Evolutionary conservation across 208 protist genomes (phyloP).

Genomic region (Trypanosoma brucei): DNA sequence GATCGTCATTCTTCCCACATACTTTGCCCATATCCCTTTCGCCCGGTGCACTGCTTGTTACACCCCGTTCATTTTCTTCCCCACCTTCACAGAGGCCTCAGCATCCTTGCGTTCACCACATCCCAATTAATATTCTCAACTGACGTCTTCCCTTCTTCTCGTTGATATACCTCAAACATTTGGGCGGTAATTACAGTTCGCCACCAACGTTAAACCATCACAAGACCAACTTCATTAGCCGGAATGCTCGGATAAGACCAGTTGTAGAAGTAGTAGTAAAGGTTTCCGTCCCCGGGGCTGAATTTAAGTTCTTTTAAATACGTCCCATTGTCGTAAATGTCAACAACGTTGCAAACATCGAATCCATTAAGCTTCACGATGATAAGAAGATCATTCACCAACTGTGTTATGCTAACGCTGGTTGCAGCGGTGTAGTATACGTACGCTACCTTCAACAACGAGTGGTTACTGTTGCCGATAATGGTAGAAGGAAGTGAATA

Average conservation of each 20-base stretch:
- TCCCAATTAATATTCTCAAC: neutral
- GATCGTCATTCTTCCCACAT: neutral
- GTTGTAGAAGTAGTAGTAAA: conserved; percentile 99
- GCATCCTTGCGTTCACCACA: too few species aligned
- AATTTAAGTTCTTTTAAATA: conserved; percentile 96
- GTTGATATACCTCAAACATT: neutral
- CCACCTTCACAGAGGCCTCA: neutral
- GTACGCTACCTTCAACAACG: conserved; percentile 94
- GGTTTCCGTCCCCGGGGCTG: conserved; percentile 94
- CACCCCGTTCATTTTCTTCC: neutral
- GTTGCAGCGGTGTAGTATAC: conserved; percentile 96
- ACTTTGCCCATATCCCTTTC: neutral
- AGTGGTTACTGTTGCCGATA: conserved; percentile 93
- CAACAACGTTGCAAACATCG: conserved; percentile 99
- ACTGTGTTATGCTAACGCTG: conserved; percentile 57
- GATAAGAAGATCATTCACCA: conserved; percentile 93
- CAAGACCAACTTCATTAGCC: conserved; percentile 79
- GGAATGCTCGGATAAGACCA: conserved; percentile 90
- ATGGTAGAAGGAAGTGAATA: conserved; percentile 97
- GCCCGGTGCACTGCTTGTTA: neutral
- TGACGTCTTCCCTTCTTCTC: neutral
- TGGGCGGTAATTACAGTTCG: too few species aligned
- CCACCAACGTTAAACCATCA: conserved; percentile 81
- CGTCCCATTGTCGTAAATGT: conserved; percentile 93
- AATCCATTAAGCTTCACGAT: conserved; percentile 85